Evolutionary conservation across 148 eudicot species (phyloP).

Genomic region (Dysphania ambrosioides): DNA sequence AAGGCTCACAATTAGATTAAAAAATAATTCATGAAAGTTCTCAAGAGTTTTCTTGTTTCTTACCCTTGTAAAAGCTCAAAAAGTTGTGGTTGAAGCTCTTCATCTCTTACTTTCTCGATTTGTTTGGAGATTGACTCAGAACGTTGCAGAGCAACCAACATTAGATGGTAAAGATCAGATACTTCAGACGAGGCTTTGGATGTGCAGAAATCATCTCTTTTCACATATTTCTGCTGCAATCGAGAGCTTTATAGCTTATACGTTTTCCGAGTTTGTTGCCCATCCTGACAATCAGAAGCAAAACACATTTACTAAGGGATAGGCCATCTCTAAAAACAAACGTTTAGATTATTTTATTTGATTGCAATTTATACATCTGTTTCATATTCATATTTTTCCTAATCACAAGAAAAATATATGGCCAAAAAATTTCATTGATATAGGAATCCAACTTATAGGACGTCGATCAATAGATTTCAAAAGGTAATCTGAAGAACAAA

Average conservation of each 20-base stretch:
- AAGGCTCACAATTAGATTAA: not conserved
- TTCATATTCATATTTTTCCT: not conserved
- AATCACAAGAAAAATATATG: not conserved
- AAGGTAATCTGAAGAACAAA: not conserved
- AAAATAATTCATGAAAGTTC: not conserved
- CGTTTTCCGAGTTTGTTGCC: conserved; percentile 38
- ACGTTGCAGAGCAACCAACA: conserved; percentile 36
- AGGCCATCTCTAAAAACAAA: not conserved
- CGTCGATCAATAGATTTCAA: not conserved
- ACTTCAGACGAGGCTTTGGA: conserved; percentile 35
- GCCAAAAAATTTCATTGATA: not conserved
- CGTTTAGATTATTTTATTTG: no score
- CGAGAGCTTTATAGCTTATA: conserved; percentile 44
- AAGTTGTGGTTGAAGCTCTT: conserved; percentile 60
- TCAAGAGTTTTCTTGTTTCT: conserved; percentile 2
- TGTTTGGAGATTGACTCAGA: conserved; percentile 49
- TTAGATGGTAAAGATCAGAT: conserved; percentile 35
- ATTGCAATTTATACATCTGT: no score
- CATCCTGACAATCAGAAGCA: conserved; percentile 34
- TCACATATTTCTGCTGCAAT: conserved; percentile 30
- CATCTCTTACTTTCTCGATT: conserved; percentile 53
- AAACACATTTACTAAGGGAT: not conserved
- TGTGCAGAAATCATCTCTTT: conserved; percentile 22
- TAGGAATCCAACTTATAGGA: not conserved
- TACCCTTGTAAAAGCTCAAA: conserved; percentile 57